Conservation (phyloP, 2,329 filamentous ascomycete species). For the Ascochyta pisi region DNA sequence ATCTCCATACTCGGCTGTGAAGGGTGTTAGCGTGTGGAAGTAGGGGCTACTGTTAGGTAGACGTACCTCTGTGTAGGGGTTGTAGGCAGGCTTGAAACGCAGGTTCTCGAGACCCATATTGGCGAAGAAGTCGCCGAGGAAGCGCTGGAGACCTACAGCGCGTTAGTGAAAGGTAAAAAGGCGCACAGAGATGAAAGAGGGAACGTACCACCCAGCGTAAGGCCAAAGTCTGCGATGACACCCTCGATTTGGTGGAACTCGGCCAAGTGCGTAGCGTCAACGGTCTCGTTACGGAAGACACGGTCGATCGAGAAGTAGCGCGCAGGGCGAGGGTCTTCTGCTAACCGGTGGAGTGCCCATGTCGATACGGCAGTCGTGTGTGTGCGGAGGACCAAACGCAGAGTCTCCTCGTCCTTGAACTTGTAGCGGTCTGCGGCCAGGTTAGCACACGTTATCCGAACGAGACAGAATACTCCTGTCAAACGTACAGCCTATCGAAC, state of each 20-base stretch:
- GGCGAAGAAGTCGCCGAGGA: conserved; percentile 94
- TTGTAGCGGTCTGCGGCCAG: conserved; percentile 74
- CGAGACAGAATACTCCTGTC: neutral
- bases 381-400: conserved; percentile 88
- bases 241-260: conserved; percentile 99
- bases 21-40: neutral
- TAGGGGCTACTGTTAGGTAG: too few species aligned
- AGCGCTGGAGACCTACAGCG: conserved; percentile 72
- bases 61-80: conserved; percentile 69
- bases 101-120: conserved; percentile 92
- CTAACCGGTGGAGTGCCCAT: conserved; percentile 88
- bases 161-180: conserved; percentile 4
- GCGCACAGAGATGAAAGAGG: neutral
- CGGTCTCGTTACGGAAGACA: conserved; percentile 96
- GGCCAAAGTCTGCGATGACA: conserved; percentile 94
- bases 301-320: conserved; percentile 98
- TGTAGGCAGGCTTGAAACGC: conserved; percentile 97
- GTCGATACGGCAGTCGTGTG: conserved; percentile 95
- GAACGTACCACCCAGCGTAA: conserved; percentile 78
- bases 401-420: conserved; percentile 86
- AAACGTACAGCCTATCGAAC: conserved; percentile 76
- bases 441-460: neutral
- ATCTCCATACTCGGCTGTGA: conserved; percentile 85
- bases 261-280: conserved; percentile 94
- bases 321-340: conserved; percentile 81